Base-by-base conservation (phyloP, 1,284 basidiomycete species). In the Clitocybe nebularis region DNA sequence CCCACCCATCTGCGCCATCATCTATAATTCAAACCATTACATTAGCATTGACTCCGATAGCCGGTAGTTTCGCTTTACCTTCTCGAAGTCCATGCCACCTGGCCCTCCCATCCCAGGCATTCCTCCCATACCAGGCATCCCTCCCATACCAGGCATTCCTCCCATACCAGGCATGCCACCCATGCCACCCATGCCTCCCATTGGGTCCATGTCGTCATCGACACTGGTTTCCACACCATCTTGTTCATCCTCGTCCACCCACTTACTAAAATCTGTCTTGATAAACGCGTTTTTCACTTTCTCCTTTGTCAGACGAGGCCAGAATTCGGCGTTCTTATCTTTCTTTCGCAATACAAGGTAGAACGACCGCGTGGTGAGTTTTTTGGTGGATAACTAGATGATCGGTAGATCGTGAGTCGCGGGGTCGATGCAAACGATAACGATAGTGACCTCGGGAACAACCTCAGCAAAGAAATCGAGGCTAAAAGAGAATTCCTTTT, bases 201-300 rank as follows among this genome's bases (percentile, higher is more conserved):
- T 74, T 3, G 61, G 73, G 13, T 47, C 50, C 54, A 62, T 57
- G 68, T 75, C 75, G 0, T 77, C 76, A 6, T 75, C 74, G 0
- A 68, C 48, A 30, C 58, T 63, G 5, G 57, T 57, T 3, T 52
- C 52, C 13, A 66, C 72, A 37, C 72, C 84, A 23, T 90, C 86
- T 68, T 96, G 93, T 64, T 96, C 93, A 59, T 96, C 93, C 71
- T 96, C 93, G 60, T 95, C 93, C 39, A 88, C 86, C 92, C 92
- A 96, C 68, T 89, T 93, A 57, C 74, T 71, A 62, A 93, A 95
- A 66, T 95, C 90, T 37, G 91, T 93, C 75, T 92, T 93, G 63
- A 94, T 69, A 68, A 81, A 93, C 41, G 80, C 70, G 46, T 75
- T 79, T 67, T 79, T 89, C 47, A 77, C 61, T 66, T 92, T 93